A percentile compares a stretch with the other conserved stretches of the same genome.
These are phyloP conservation scores for Sarocladium kiliense DNA, from an alignment of 2,329 filamentous ascomycete species.

Conservation along the genomic window DNA sequence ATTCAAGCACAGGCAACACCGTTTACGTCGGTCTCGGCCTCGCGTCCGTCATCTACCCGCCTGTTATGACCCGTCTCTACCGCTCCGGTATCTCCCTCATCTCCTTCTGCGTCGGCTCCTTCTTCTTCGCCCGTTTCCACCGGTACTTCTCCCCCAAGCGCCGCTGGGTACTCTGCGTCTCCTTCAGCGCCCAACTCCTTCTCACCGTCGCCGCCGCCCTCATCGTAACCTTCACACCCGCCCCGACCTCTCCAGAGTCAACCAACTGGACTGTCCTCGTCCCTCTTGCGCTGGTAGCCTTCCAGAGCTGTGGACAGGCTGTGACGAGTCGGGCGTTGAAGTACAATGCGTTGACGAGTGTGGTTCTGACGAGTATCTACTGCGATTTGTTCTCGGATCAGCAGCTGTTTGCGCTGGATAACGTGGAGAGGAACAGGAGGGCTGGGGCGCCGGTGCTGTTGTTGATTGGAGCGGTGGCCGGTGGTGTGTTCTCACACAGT, in stretches of 20 bases:
- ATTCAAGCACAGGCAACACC: slow-evolving; percentile 56
- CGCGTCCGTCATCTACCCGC: slow-evolving; percentile 41
- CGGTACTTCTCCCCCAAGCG: slow-evolving; percentile 54
- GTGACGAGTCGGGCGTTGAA: slow-evolving; percentile 67
- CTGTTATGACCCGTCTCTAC: slow-evolving; percentile 24
- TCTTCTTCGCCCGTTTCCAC: slow-evolving; percentile 66
- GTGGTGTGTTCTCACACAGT: slow-evolving; percentile 45
- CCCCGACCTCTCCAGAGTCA: slow-evolving; percentile 33
- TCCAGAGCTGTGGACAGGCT: slow-evolving; percentile 74
- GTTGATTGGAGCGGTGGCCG: slow-evolving; percentile 43
- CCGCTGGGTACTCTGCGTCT: slow-evolving; percentile 59
- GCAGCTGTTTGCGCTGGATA: slow-evolving; percentile 37
- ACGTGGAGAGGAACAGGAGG: slow-evolving; percentile 46
- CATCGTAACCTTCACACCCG: slow-evolving; percentile 45
- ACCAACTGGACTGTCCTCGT: slow-evolving; percentile 56
- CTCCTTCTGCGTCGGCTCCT: slow-evolving; percentile 67
- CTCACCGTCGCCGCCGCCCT: slow-evolving; percentile 47
- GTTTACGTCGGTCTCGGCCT: slow-evolving; percentile 73
- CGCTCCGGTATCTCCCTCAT: slow-evolving; percentile 67
- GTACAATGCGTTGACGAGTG: slow-evolving; percentile 67
- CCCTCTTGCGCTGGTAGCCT: slow-evolving; percentile 65
- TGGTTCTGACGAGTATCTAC: slow-evolving; percentile 77
- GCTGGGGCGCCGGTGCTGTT: slow-evolving; percentile 44
- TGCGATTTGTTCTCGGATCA: slow-evolving; percentile 71
- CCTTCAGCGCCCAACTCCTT: slow-evolving; percentile 47